These are phyloP conservation scores for Gossypium arboreum DNA, from an alignment of 345 rosid species.

Conservation along the genomic window DNA sequence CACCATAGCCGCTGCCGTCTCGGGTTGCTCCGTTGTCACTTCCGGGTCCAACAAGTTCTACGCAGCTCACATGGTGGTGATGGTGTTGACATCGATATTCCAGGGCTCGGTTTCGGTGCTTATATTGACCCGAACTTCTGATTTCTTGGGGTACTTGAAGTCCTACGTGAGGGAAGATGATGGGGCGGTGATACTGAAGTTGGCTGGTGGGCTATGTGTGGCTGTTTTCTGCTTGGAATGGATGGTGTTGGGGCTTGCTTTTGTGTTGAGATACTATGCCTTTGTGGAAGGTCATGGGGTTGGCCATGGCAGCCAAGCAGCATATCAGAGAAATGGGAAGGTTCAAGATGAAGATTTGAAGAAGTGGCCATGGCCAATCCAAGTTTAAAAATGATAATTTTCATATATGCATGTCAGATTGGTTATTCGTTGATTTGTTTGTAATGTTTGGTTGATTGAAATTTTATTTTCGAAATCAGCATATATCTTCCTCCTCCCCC, in stretches of 20 bases:
- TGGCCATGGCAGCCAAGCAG: slow-evolving; percentile 17
- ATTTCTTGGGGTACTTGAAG: slow-evolving; percentile 62
- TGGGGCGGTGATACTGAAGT: slow-evolving; percentile 61
- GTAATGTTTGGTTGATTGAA: no score
- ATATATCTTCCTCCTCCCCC: no score
- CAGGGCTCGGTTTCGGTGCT: slow-evolving; percentile 87
- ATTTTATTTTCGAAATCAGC: no score
- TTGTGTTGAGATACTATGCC: slow-evolving; percentile 74
- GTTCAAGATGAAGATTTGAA: slow-evolving; percentile 64
- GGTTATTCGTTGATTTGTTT: no score
- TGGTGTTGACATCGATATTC: slow-evolving; percentile 80
- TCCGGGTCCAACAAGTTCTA: slow-evolving; percentile 55
- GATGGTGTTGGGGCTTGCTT: slow-evolving; percentile 81
- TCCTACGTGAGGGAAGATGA: slow-evolving; percentile 89
- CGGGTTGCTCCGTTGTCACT: slow-evolving; percentile 68
- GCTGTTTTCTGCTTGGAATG: slow-evolving; percentile 86
- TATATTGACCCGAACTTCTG: slow-evolving; percentile 60
- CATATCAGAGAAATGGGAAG: slow-evolving; percentile 48
- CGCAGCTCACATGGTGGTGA: slow-evolving; percentile 82
- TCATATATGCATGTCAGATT: no score
- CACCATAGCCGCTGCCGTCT: slow-evolving; percentile 58
- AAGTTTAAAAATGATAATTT: slow-evolving; percentile 34
- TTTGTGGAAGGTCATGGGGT: slow-evolving; percentile 50
- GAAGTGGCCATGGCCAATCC: slow-evolving; percentile 79
- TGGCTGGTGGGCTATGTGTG: slow-evolving; percentile 75